Evolutionary conservation across 257 asterid genomes (phyloP).

Genomic region (Solanum chilense): DNA sequence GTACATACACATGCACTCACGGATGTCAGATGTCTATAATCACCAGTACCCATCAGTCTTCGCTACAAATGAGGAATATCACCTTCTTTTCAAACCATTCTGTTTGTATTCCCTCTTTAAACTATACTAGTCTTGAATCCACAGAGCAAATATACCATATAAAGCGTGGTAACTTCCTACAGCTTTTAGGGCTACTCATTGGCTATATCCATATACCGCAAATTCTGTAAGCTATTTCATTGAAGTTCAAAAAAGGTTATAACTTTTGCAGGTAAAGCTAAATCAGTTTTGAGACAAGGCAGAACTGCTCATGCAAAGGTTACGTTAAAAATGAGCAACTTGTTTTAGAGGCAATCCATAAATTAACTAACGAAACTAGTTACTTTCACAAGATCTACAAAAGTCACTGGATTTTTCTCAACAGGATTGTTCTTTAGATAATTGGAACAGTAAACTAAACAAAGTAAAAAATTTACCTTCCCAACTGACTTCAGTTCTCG

Average conservation of each 20-base stretch:
- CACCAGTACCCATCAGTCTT: background rate
- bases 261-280: background rate
- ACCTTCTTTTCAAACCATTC: background rate
- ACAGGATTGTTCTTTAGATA: background rate
- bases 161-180: background rate
- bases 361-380: background rate
- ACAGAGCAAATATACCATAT: background rate
- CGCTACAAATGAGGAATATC: background rate
- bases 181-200: background rate
- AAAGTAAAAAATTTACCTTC: constrained; percentile 26
- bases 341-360: background rate
- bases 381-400: background rate
- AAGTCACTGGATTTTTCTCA: background rate
- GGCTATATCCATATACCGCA: background rate
- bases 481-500: constrained; percentile 75
- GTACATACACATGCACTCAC: background rate
- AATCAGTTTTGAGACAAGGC: background rate
- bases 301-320: background rate
- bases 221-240: background rate
- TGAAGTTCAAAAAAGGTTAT: background rate
- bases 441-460: background rate
- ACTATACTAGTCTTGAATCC: background rate
- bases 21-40: background rate
- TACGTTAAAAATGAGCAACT: background rate
- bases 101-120: background rate